Evolutionary conservation across 768 basidiomycete genomes (phyloP).

Genomic region (Tylopilus vinaceipallidus): DNA sequence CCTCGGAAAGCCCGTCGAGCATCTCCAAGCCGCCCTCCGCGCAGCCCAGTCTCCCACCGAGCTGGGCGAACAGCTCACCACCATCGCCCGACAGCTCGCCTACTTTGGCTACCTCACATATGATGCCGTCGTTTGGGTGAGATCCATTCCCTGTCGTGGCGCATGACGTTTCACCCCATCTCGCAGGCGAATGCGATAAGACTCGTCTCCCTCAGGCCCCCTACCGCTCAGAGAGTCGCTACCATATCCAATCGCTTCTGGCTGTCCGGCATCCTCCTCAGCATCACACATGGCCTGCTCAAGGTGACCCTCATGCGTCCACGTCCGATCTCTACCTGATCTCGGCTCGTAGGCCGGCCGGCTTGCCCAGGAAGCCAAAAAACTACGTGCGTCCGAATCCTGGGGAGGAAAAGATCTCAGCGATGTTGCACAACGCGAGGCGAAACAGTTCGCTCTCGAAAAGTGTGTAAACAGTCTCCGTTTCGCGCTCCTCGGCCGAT

Average conservation of each 20-base stretch:
- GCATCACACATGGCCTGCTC: conserved; percentile 63
- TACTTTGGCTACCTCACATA: conserved; percentile 87
- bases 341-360: conserved; percentile 47
- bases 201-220: conserved; percentile 58
- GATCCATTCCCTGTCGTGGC: conserved; percentile 19
- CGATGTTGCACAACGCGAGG: conserved; percentile 62
- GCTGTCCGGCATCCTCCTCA: conserved; percentile 83
- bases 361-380: conserved; percentile 58
- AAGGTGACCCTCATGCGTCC: conserved; percentile 45
- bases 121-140: conserved; percentile 85
- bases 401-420: conserved; percentile 68
- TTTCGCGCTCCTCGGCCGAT: conserved; percentile 3
- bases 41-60: conserved; percentile 56
- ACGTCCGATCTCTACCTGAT: not conserved
- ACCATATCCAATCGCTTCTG: conserved; percentile 81
- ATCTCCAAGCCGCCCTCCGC: conserved; percentile 85
- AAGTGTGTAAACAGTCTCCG: conserved; percentile 37
- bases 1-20: conserved; percentile 91
- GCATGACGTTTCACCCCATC: not conserved
- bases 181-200: conserved; percentile 63
- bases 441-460: conserved; percentile 55
- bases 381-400: conserved; percentile 42
- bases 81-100: conserved; percentile 78
- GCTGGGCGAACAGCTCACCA: conserved; percentile 68
- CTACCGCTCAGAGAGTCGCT: conserved; percentile 56